phyloP scores from a whole-genome alignment of 139 green algal species.

The Astrephomene gubernaculifera region DNA sequence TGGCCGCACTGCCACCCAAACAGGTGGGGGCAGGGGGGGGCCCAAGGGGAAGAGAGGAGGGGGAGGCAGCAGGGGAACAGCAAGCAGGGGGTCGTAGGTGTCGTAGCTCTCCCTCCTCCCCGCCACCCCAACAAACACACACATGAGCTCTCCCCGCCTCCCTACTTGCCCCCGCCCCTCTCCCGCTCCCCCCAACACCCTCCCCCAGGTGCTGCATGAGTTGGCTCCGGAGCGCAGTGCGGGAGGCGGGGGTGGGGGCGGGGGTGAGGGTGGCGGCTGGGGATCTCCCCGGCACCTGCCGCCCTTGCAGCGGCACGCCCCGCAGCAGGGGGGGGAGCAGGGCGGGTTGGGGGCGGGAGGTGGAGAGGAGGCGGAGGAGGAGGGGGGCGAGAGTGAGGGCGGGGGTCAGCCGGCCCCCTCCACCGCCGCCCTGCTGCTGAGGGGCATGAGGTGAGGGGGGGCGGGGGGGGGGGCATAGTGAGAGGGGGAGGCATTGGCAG shows the following conservation, averaged over 20 bases:
- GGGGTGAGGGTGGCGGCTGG: not conserved
- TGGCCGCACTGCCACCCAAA: not conserved
- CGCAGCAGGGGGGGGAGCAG: not conserved
- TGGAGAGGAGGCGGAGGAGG: not conserved
- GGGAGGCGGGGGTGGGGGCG: not conserved
- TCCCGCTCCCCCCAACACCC: no score
- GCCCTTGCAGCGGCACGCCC: not conserved
- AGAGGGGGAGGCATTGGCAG: no score
- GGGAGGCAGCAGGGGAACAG: not conserved
- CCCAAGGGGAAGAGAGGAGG: not conserved
- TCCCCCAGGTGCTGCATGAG: not conserved
- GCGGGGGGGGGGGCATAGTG: not conserved
- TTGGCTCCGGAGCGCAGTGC: not conserved
- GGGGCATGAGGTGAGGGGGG: not conserved
- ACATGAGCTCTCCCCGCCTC: not conserved
- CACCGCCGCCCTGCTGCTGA: not conserved
- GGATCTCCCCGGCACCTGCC: not conserved
- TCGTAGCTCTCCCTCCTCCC: not conserved
- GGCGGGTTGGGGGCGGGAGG: not conserved
- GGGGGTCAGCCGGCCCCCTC: no score
- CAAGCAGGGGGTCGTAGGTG: not conserved
- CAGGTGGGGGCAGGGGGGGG: not conserved
- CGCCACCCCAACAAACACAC: not conserved
- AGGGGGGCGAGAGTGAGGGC: not conserved
- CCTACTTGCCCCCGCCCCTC: no score